phyloP scores from a whole-genome alignment of 1,284 basidiomycete genomes.

The Trichosporon sp. region DNA sequence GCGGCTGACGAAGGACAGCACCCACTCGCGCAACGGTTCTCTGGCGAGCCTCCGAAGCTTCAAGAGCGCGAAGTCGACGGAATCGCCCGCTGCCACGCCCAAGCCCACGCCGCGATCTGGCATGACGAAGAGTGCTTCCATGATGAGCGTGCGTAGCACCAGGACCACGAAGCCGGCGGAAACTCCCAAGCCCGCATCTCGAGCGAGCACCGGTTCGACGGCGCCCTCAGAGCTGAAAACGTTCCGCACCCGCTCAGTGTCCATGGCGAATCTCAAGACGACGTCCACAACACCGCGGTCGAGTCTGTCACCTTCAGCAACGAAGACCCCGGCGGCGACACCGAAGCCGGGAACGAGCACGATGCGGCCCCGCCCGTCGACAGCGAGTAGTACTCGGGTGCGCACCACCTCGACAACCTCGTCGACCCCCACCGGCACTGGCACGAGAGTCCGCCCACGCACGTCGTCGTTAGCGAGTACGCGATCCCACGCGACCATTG shows the following conservation, averaged over 20 bases:
- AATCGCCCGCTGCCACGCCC: not conserved
- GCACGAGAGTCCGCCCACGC: not conserved
- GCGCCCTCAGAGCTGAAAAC: not conserved
- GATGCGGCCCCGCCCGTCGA: not conserved
- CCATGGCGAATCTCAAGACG: constrained; percentile 4
- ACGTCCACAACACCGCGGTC: not conserved
- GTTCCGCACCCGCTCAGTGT: constrained; percentile 1
- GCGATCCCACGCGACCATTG: not conserved
- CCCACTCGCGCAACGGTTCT: not conserved
- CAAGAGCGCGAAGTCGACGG: not conserved
- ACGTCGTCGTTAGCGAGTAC: not conserved
- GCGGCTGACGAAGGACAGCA: not conserved
- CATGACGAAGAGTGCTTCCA: constrained; percentile 2
- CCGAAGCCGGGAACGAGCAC: not conserved
- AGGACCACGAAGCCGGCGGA: not conserved
- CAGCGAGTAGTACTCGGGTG: not conserved
- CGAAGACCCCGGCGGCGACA: not conserved
- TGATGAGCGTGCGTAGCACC: not conserved
- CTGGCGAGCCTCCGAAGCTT: not conserved
- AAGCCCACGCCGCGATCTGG: not conserved
- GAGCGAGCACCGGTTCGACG: not conserved
- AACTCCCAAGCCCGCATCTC: not conserved
- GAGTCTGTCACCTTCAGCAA: not conserved
- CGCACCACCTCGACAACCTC: not conserved
- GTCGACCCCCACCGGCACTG: not conserved